These are phyloP conservation scores for Ceratobasidium sp. DNA, from an alignment of 1,284 basidiomycete species.

Conservation along the genomic window DNA sequence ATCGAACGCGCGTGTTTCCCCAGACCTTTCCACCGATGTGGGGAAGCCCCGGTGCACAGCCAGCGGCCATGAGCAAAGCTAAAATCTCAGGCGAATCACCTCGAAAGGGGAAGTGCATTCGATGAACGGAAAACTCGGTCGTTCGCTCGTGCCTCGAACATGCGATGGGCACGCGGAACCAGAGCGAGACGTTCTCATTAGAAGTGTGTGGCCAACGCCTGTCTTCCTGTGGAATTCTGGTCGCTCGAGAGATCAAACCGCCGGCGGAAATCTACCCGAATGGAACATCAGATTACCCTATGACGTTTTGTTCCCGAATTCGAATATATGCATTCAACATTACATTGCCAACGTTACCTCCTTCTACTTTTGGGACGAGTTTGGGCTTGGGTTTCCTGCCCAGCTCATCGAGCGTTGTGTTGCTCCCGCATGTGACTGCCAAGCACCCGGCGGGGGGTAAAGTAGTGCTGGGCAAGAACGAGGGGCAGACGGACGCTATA, in stretches of 20 bases:
- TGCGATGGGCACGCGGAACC: background rate
- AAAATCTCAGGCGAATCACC: conserved; percentile 9
- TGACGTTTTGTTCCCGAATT: background rate
- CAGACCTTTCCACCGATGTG: conserved; percentile 35
- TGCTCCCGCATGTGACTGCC: conserved; percentile 33
- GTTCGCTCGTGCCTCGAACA: conserved; percentile 24
- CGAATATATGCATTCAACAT: background rate
- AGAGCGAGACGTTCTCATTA: conserved; percentile 13
- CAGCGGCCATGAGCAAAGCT: conserved; percentile 1
- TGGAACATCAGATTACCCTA: conserved; percentile 14
- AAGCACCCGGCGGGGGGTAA: background rate
- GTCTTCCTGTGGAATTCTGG: conserved; percentile 13
- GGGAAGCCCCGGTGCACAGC: conserved; percentile 17
- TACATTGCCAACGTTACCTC: no score
- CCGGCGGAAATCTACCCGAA: background rate
- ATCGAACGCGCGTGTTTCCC: conserved; percentile 30
- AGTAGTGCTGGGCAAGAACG: conserved; percentile 4
- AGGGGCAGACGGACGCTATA: background rate
- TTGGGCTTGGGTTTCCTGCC: conserved; percentile 26
- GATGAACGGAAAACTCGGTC: background rate
- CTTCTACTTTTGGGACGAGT: background rate
- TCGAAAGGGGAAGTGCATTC: background rate
- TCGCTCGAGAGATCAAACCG: background rate
- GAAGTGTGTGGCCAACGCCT: conserved; percentile 9
- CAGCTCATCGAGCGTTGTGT: conserved; percentile 9